phyloP scores from a whole-genome alignment of 2,329 filamentous ascomycete species.

The Stromatinia cepivora region DNA sequence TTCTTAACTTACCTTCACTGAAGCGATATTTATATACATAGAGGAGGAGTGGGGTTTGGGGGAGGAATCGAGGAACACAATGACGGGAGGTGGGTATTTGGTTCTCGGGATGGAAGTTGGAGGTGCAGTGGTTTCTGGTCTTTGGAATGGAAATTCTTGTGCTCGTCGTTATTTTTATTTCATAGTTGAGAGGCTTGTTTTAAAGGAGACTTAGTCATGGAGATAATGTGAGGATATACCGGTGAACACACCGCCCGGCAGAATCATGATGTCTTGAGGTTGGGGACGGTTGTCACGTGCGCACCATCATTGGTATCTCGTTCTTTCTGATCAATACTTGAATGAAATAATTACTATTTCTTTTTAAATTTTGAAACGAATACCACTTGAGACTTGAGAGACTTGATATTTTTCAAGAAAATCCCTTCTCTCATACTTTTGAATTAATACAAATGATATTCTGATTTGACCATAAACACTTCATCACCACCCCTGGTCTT shows the following conservation, averaged over 20 bases:
- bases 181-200: neutral
- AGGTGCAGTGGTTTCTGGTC: neutral
- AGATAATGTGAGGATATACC: neutral
- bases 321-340: neutral
- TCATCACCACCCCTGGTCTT: neutral
- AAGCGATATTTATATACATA: constrained; percentile 76
- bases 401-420: neutral
- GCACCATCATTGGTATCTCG: neutral
- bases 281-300: too few relatives aligned
- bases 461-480: neutral
- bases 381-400: neutral
- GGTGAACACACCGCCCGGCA: constrained; percentile 16
- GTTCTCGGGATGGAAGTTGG: neutral
- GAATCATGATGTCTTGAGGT: neutral
- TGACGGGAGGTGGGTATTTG: constrained; percentile 48
- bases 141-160: neutral
- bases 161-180: neutral
- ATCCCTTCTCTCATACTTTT: neutral
- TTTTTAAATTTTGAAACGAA: neutral
- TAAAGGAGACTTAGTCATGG: neutral
- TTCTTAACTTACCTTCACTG: constrained; percentile 60
- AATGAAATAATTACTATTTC: neutral
- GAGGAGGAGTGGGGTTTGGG: too few relatives aligned
- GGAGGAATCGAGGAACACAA: too few relatives aligned
- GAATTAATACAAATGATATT: neutral